Percentiles rank a stretch among this genome's conserved stretches.
These are phyloP conservation scores for Lichtheimia hyalospora DNA, from an alignment of 371 early-diverging fungal genomes.

Conservation along the genomic window DNA sequence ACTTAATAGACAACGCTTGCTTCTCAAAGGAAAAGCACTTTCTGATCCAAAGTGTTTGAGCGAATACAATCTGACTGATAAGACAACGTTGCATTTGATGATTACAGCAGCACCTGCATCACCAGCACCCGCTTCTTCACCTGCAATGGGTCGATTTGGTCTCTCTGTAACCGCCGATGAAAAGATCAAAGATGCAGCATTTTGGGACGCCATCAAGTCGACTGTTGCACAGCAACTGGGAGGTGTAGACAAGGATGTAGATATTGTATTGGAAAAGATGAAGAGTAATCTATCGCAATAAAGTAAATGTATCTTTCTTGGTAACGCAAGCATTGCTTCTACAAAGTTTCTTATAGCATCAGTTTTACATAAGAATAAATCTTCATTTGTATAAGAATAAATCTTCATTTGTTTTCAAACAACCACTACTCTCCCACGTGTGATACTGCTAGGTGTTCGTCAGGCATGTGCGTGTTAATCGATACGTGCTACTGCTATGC, in stretches of 20 bases:
- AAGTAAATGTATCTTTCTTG: not conserved
- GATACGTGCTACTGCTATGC: too few relatives aligned
- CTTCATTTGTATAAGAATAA: too few relatives aligned
- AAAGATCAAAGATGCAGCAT: slow-evolving; percentile 27
- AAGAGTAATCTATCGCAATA: slow-evolving; percentile 1
- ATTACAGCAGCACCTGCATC: slow-evolving; percentile 43
- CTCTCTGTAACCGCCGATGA: slow-evolving; percentile 29
- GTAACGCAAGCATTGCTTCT: too few relatives aligned
- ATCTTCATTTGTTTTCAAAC: too few relatives aligned
- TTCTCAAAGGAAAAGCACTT: slow-evolving; percentile 66
- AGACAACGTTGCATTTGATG: slow-evolving; percentile 54
- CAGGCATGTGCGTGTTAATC: too few relatives aligned
- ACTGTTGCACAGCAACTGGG: slow-evolving; percentile 12
- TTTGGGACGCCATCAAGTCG: slow-evolving; percentile 34
- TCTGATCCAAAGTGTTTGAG: slow-evolving; percentile 52
- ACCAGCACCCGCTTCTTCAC: slow-evolving; percentile 14
- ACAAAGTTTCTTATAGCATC: too few relatives aligned
- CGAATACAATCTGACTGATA: slow-evolving; percentile 49
- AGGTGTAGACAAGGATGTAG: slow-evolving; percentile 10
- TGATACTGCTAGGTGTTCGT: too few relatives aligned
- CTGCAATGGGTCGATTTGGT: slow-evolving; percentile 26
- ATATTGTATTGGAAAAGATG: slow-evolving; percentile 13
- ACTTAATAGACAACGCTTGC: slow-evolving; percentile 51
- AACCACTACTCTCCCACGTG: too few relatives aligned
- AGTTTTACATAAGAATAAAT: too few relatives aligned